Base-by-base conservation (phyloP, 257 asterid genomes). In the Ocimum tenuiflorum region DNA sequence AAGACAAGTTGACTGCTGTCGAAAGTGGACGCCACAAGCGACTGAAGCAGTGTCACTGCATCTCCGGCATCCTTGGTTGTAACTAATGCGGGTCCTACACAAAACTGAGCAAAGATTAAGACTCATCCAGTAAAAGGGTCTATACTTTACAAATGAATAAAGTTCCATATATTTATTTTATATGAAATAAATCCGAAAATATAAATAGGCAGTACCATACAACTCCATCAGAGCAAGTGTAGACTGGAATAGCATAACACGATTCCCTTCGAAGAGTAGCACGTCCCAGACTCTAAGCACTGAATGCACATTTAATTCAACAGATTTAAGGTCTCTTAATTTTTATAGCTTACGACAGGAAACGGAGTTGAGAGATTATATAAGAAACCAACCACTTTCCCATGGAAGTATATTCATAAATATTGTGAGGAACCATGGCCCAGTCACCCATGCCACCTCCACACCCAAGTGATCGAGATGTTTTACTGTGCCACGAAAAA, bases 401-500 rank as follows among this genome's bases (percentile, higher is more conserved):
- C 97, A 91, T 43, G 97, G 96, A 79, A 91, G 97, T 96, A 91
- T 91, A 81, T 91, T 91, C 92, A 88, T 83, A 74, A 84, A 90
- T 71, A 90, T 83, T 7, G 96, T 81, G 76, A 90, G 97, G 84
- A 91, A 88, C 97, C 97, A 91, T 14, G 96, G 94, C 56, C 94
- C 95, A 33, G 88, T 78, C 54, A 88, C 97, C 97, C 97, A 91
- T 60, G 96, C 97, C 74, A 91, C 96, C 83, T 91, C 88, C 47
- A 91, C 95, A 71, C 97, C 96, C 58, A 91, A 84, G 87, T 88
- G 88, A 86, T 91, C 97, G 62, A 91, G 89, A 86, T 91, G 97
- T 74, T 85, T 86, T 66, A 85, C 97, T 91, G 94, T 73, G 73
- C 69, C 65, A 67, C 31, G 67, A 19, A 75, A 56, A 81, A 51